Conservation (phyloP, 2,329 filamentous ascomycete species). For the Pseudogymnoascus sp. region DNA sequence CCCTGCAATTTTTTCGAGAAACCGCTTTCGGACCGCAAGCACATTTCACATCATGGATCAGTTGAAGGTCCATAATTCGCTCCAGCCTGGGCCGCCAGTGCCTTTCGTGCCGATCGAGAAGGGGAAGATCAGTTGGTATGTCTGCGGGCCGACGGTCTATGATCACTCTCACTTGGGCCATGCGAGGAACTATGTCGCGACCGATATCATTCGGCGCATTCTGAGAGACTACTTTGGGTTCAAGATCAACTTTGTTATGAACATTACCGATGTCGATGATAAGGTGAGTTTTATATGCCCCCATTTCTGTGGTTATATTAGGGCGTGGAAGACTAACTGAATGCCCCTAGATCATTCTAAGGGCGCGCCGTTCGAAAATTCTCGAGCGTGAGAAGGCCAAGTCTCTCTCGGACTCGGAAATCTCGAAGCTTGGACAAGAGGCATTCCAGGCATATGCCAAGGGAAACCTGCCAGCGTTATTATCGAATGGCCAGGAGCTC, state of each 20-base stretch:
- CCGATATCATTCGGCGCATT: conserved; percentile 61
- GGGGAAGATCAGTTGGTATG: conserved; percentile 51
- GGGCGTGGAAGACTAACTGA: neutral
- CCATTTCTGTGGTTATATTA: conserved; percentile 10
- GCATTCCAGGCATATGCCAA: conserved; percentile 49
- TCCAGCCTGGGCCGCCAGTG: conserved; percentile 24
- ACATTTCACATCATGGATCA: conserved; percentile 6
- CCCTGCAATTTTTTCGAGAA: neutral
- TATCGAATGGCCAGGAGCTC: conserved; percentile 35
- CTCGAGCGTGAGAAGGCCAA: conserved; percentile 74
- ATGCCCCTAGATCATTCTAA: conserved; percentile 50
- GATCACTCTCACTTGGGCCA: conserved; percentile 63
- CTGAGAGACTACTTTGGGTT: conserved; percentile 61
- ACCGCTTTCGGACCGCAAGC: neutral
- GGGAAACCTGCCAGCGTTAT: conserved; percentile 45
- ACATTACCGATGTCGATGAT: conserved; percentile 61
- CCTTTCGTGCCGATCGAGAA: conserved; percentile 23
- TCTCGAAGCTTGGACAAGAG: conserved; percentile 38
- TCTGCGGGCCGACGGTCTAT: conserved; percentile 62
- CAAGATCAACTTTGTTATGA: conserved; percentile 61
- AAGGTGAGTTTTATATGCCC: conserved; percentile 32
- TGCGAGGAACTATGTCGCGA: conserved; percentile 64
- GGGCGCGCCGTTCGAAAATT: conserved; percentile 69
- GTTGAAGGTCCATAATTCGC: conserved; percentile 27
- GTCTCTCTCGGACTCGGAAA: conserved; percentile 38